phyloP scores from a whole-genome alignment of 345 rosid genomes.

The Arabis hirsuta region DNA sequence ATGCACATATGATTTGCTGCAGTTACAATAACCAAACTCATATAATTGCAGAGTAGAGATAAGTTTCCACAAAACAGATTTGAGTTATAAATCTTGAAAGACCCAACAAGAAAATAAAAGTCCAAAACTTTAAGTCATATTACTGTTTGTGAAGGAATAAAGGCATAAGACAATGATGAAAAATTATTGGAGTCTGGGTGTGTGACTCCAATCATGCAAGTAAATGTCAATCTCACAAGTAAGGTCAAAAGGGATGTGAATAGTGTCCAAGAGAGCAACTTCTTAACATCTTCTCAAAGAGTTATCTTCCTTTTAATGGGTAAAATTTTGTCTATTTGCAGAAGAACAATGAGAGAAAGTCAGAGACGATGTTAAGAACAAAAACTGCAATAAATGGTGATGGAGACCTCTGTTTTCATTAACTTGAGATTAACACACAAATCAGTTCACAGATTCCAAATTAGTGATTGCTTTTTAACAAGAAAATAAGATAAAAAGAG shows the following conservation, averaged over 20 bases:
- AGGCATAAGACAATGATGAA: conserved; percentile 29
- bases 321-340: conserved; percentile 28
- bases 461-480: neutral
- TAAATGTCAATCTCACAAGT: conserved; percentile 28
- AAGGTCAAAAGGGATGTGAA: conserved; percentile 38
- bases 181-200: conserved; percentile 31
- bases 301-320: conserved; percentile 29
- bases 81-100: conserved; percentile 27
- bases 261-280: conserved; percentile 46
- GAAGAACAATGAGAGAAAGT: conserved; percentile 42
- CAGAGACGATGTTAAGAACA: conserved; percentile 42
- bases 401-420: conserved; percentile 31
- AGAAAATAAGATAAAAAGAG: neutral
- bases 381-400: conserved; percentile 44
- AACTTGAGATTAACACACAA: conserved; percentile 20
- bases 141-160: conserved; percentile 34
- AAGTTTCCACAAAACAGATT: neutral
- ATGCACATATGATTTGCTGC: conserved; percentile 70
- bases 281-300: conserved; percentile 28
- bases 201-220: conserved; percentile 26
- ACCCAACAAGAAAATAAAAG: conserved; percentile 20
- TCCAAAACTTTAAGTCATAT: conserved; percentile 2
- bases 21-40: conserved; percentile 14
- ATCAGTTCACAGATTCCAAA: conserved; percentile 19
- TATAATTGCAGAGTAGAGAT: neutral